Evolutionary conservation across 352 stramenopile species (phyloP).

Genomic region (Phytophthora macrochlamydospora): DNA sequence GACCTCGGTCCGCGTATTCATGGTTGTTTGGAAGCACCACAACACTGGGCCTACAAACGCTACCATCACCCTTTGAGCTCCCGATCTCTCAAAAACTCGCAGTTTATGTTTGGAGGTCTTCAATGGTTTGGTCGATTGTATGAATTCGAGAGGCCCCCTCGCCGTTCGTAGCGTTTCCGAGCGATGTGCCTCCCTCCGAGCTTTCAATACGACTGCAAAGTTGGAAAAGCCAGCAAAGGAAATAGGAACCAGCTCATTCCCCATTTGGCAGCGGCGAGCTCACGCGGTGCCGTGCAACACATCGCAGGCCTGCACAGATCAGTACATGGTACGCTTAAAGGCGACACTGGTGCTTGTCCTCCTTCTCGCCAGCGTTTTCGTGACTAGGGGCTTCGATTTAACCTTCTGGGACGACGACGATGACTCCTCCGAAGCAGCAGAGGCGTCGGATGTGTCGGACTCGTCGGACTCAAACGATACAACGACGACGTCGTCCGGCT

Average conservation of each 20-base stretch:
- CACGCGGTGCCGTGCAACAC: not conserved
- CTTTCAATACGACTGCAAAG: not conserved
- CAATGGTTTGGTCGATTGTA: not conserved
- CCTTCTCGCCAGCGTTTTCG: not conserved
- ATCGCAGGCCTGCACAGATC: not conserved
- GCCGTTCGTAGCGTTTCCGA: not conserved
- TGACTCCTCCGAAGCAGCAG: not conserved
- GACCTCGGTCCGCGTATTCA: not conserved
- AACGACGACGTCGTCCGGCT: not conserved
- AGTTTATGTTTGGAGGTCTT: not conserved
- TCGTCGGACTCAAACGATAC: not conserved
- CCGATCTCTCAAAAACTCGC: not conserved
- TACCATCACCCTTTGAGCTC: not conserved
- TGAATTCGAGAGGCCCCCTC: not conserved
- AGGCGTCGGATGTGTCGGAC: not conserved
- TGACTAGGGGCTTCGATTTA: not conserved
- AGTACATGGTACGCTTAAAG: not conserved
- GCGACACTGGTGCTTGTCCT: not conserved
- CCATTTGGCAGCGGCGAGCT: not conserved
- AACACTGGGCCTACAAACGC: not conserved
- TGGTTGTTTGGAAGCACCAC: not conserved
- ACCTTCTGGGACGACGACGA: slow-evolving; percentile 1
- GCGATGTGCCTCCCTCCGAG: not conserved
- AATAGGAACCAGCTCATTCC: not conserved
- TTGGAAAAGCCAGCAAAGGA: not conserved